Conservation (phyloP, 768 basidiomycete genomes). For the Candolleomyces eurysporus region DNA sequence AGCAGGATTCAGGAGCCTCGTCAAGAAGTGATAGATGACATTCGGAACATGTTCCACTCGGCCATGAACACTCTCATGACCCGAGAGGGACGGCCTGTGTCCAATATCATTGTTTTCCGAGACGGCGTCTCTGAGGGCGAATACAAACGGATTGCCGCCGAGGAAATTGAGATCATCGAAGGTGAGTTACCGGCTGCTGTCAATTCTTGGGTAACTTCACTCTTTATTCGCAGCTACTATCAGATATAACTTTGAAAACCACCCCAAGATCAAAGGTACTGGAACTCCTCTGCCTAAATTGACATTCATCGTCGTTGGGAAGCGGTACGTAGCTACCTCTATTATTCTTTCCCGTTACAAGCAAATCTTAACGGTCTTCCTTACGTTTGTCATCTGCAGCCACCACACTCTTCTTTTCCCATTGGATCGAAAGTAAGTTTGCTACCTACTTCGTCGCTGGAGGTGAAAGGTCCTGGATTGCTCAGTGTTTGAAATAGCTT, state of each 20-base stretch:
- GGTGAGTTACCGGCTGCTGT: slow-evolving; percentile 24
- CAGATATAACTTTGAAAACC: no score
- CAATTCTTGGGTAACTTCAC: no score
- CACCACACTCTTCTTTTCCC: slow-evolving; percentile 30
- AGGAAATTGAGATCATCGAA: slow-evolving; percentile 47
- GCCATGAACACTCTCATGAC: slow-evolving; percentile 12
- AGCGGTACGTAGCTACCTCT: slow-evolving; percentile 37
- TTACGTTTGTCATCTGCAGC: slow-evolving; percentile 5
- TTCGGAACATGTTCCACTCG: slow-evolving; percentile 38
- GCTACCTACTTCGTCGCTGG: no score
- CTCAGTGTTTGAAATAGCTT: neutral
- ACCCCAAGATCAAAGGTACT: no score
- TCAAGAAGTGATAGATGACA: slow-evolving; percentile 42
- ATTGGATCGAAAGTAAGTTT: neutral
- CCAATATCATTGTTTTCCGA: slow-evolving; percentile 43
- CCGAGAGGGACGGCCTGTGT: slow-evolving; percentile 16
- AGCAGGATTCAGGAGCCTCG: slow-evolving; percentile 45
- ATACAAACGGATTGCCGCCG: slow-evolving; percentile 28
- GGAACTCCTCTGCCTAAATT: slow-evolving; percentile 19
- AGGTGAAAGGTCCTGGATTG: no score
- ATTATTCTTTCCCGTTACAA: no score
- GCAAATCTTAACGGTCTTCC: no score
- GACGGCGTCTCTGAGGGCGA: slow-evolving; percentile 49
- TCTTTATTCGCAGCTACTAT: no score
- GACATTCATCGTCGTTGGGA: slow-evolving; percentile 62